Base-by-base conservation (phyloP, 768 basidiomycete species). In the Trametes gibbosa region DNA sequence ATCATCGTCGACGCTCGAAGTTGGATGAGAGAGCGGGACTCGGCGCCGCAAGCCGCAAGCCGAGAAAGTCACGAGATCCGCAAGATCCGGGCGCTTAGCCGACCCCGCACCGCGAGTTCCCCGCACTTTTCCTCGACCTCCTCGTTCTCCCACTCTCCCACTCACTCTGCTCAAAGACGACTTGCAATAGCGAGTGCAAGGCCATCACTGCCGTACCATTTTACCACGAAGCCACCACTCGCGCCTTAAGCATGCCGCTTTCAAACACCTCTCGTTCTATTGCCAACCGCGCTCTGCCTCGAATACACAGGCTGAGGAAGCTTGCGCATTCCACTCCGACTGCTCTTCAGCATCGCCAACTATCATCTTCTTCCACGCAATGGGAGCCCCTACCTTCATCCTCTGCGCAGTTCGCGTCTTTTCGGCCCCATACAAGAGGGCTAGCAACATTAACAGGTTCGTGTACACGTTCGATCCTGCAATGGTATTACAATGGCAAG, bases 371-470 rank as follows among this genome's bases (percentile, higher is more conserved):
- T 42, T 16, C 19, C 10, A 17, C 53, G 45, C 13, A 29, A 13
- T 1, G 34, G 5, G 29, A 32, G 29, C 29, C 4, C 21, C 32
- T 41, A 10, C 4, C 24, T 1, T 37, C 37, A 0, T 19, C 50
- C 6, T 25, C 24, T 16, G 16, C 37, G 1, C 60, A 21, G 10
- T 5, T 32, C 17, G 32, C 29, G 4, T 4, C 29, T 1, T 3
- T 40, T 12, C 50, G 25, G 34, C 6, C 43, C 13, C 50, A 25
- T 2, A 27, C 54, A 3, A 53, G 61, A 25, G 34, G 41, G 2
- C 58, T 59, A 13, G 64, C 64, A 0, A 47, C 61, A 23, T 54
- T 50, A 0, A 19, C 61, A 29, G 58, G 64, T 65, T 19, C 13
- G 37, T 35, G n/a, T 32, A 10, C 7, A 24, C 19, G 16, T 9